Percentiles rank a stretch among this genome's conserved stretches.
These are phyloP conservation scores for Debaryomyces singareniensis DNA, from an alignment of 1,139 yeast species.

Conservation along the genomic window DNA sequence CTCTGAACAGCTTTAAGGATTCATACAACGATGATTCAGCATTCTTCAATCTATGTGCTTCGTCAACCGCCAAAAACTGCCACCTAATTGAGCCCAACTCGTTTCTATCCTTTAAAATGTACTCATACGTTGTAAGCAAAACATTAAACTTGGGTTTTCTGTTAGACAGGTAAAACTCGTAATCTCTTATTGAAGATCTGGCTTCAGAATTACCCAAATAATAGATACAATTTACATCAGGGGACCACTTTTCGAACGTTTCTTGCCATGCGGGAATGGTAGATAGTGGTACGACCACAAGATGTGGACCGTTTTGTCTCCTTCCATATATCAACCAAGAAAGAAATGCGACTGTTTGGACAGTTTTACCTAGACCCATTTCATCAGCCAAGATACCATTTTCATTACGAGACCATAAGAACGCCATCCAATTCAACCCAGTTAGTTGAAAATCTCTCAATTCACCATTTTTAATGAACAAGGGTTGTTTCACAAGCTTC, in stretches of 20 bases:
- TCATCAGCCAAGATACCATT: constrained; percentile 98
- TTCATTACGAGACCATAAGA: constrained; percentile 94
- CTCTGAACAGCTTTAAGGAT: constrained; percentile 75
- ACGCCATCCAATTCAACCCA: constrained; percentile 99
- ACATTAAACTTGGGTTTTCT: constrained; percentile 83
- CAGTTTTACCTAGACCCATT: constrained; percentile 98
- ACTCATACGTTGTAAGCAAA: constrained; percentile 88
- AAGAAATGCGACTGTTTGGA: constrained; percentile 90
- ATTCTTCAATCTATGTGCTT: constrained; percentile 94
- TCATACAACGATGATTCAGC: constrained; percentile 92
- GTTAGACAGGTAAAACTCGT: constrained; percentile 63
- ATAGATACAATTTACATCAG: constrained; percentile 87
- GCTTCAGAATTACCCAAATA: constrained; percentile 91
- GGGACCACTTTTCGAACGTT: constrained; percentile 96
- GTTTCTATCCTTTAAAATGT: constrained; percentile 77
- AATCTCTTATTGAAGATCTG: constrained; percentile 72
- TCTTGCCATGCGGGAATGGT: constrained; percentile 99
- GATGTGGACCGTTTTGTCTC: constrained; percentile 93
- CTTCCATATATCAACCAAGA: constrained; percentile 94
- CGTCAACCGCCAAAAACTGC: constrained; percentile 98
- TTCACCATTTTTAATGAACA: constrained; percentile 85
- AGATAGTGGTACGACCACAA: constrained; percentile 92
- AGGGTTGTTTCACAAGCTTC: constrained; percentile 80
- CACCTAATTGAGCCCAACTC: constrained; percentile 82
- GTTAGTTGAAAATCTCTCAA: constrained; percentile 95